Conservation (phyloP, 2,329 filamentous ascomycete genomes). For the Lecanosticta acicola region DNA sequence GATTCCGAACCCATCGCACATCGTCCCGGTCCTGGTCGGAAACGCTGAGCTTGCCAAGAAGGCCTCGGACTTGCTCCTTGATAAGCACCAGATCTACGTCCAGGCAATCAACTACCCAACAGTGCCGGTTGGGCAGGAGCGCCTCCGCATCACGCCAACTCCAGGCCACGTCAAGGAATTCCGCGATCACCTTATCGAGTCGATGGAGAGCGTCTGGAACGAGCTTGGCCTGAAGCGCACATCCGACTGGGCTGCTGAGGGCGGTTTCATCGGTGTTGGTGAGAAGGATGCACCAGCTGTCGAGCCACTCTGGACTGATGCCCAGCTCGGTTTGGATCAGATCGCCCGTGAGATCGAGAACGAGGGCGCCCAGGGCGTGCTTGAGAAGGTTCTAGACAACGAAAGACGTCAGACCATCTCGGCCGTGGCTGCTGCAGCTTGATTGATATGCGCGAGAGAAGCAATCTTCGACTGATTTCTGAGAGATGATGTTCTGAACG, state of each 20-base stretch:
- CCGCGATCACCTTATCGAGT: conserved; percentile 77
- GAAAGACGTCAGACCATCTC: conserved; percentile 41
- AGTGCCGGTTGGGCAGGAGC: conserved; percentile 94
- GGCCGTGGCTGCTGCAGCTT: conserved; percentile 40
- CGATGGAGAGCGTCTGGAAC: conserved; percentile 81
- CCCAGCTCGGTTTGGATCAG: conserved; percentile 73
- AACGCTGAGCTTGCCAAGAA: conserved; percentile 88
- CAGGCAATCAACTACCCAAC: conserved; percentile 99
- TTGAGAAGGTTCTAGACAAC: conserved; percentile 46
- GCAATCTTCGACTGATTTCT: conserved; percentile 6
- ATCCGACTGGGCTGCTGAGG: conserved; percentile 81
- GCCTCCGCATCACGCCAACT: conserved; percentile 90
- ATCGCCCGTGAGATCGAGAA: conserved; percentile 56
- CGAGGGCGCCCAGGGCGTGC: conserved; percentile 39
- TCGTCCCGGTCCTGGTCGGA: conserved; percentile 87
- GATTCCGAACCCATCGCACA: conserved; percentile 95
- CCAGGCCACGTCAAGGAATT: conserved; percentile 82
- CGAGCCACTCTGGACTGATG: conserved; percentile 83
- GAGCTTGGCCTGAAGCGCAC: conserved; percentile 88
- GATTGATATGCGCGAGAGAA: background rate
- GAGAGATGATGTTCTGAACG: background rate
- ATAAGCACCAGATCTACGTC: conserved; percentile 90
- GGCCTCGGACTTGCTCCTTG: conserved; percentile 85
- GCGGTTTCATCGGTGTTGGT: conserved; percentile 92
- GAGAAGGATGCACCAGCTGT: conserved; percentile 56